These are phyloP conservation scores for Begonia peltatifolia DNA, from an alignment of 306 rosid genomes.

Conservation along the genomic window DNA sequence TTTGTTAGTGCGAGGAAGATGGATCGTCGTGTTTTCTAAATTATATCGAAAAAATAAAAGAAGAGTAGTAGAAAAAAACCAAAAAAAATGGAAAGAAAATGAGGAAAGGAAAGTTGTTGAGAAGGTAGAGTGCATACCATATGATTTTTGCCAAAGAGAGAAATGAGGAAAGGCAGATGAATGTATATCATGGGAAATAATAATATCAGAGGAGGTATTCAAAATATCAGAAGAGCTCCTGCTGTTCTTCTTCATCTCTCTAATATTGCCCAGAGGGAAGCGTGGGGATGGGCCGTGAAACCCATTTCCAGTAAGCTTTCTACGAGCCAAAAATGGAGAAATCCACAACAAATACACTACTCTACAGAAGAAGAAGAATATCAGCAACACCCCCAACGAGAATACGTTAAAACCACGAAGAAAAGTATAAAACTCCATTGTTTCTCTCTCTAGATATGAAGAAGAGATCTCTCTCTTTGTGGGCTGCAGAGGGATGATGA, in stretches of 20 bases:
- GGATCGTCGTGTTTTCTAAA: too few species aligned
- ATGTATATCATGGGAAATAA: slow-evolving; percentile 50
- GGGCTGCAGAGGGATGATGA: not conserved
- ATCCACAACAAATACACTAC: slow-evolving; percentile 5
- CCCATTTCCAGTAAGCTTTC: slow-evolving; percentile 49
- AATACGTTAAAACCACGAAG: not conserved
- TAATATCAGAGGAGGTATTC: slow-evolving; percentile 10
- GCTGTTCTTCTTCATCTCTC: slow-evolving; percentile 39
- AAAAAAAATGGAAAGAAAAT: not conserved
- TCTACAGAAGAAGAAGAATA: not conserved
- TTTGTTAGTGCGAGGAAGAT: too few species aligned
- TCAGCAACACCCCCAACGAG: not conserved
- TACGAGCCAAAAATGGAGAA: slow-evolving; percentile 24
- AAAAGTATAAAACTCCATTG: not conserved
- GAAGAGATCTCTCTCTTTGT: not conserved
- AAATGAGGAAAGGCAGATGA: slow-evolving; percentile 50
- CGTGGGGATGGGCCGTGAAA: slow-evolving; percentile 59
- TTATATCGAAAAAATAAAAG: not conserved
- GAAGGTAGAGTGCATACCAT: slow-evolving; percentile 26
- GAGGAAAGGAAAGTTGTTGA: not conserved
- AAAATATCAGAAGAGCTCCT: not conserved
- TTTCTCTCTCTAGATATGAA: not conserved
- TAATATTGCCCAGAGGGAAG: slow-evolving; percentile 68
- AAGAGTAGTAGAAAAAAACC: not conserved
- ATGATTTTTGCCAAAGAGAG: slow-evolving; percentile 53